A percentile compares a stretch with the other conserved stretches of the same genome.
Evolutionary conservation across 164 flowering plant species (phyloP).

Genomic region (Saururus chinensis): DNA sequence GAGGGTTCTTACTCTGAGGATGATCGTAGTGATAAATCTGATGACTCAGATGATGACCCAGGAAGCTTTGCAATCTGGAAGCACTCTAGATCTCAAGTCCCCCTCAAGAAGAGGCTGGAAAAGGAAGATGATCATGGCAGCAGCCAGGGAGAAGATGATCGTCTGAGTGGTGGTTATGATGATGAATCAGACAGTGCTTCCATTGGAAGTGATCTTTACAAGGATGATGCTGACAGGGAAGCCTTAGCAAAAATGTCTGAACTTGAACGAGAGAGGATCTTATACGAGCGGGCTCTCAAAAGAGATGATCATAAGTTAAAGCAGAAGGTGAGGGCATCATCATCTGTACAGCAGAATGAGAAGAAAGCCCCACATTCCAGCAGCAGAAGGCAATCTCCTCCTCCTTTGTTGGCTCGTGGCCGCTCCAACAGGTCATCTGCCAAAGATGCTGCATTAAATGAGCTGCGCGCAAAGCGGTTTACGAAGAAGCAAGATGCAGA

Average conservation of each 20-base stretch:
- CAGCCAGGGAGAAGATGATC: constrained; percentile 44
- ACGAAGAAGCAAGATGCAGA: constrained; percentile 64
- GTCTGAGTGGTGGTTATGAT: constrained; percentile 53
- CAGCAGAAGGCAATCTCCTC: constrained; percentile 41
- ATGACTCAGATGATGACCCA: constrained; percentile 51
- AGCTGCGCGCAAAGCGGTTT: constrained; percentile 66
- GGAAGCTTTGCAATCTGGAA: constrained; percentile 54
- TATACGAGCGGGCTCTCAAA: constrained; percentile 59
- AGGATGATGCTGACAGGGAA: constrained; percentile 65
- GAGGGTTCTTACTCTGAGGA: constrained; percentile 63
- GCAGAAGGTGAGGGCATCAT: constrained; percentile 40
- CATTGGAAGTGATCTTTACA: constrained; percentile 84
- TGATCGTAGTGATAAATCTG: constrained; percentile 79
- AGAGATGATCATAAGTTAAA: constrained; percentile 50
- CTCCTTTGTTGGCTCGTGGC: constrained; percentile 36
- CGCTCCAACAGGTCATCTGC: constrained; percentile 61
- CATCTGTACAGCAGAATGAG: constrained; percentile 25
- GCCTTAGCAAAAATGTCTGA: constrained; percentile 64
- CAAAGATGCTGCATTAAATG: constrained; percentile 79
- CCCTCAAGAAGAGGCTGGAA: constrained; percentile 82
- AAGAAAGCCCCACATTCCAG: constrained; percentile 24
- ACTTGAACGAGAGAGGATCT: constrained; percentile 77
- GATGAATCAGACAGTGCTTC: constrained; percentile 30
- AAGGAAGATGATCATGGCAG: constrained; percentile 52
- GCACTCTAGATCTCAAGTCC: constrained; percentile 76